Evolutionary conservation across 73 alveolate species (phyloP), one percentile per base, ranked within the genome.

Genomic region (Tetrahymena elliotti): DNA sequence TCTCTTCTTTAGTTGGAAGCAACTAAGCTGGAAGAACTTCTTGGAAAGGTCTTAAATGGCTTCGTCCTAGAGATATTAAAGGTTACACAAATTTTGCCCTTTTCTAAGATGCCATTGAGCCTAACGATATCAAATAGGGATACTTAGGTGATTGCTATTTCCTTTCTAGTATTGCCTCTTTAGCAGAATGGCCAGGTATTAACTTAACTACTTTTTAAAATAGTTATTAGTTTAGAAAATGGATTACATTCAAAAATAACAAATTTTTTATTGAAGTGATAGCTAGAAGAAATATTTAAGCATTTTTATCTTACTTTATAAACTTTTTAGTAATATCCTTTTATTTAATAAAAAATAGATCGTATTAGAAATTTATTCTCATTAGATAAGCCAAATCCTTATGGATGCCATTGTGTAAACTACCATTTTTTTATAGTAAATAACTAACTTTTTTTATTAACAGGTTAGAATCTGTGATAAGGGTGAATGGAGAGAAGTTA

Each of bases 111-210:
- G 88, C 38, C n/a, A 97, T 96, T 39, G 99, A 97, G 18, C 98
- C 98, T 16, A 95, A 93, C 93, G 99, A 98, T 54, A 98, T 98
- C 16, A 96, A 95, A 52, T 97, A 98, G 93, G 99, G 99, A 5
- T 94, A 95, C 24, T 95, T 98, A 12, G 99, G 99, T 22, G 97
- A 98, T 95, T 98, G 99, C 97, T 98, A 98, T 98, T 95, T 98
- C 93, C 92, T 98, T 95, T 94, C 98, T 84, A 95, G 99, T 31
- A 68, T 98, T 31, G 98, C 98, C 22, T 96, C 98, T 27, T 83
- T 97, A 18, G 98, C 99, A 52, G 99, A 97, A 94, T 53, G 93
- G 93, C 98, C 99, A 68, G 88, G 88, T 68, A 68, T 7, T 68
- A 31, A 40, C 54, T 40, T 40, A 40, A 40, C 54, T 40, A 40